Evolutionary conservation across 495 filamentous ascomycete genomes (phyloP).

Genomic region (Talaromyces thailandensis): DNA sequence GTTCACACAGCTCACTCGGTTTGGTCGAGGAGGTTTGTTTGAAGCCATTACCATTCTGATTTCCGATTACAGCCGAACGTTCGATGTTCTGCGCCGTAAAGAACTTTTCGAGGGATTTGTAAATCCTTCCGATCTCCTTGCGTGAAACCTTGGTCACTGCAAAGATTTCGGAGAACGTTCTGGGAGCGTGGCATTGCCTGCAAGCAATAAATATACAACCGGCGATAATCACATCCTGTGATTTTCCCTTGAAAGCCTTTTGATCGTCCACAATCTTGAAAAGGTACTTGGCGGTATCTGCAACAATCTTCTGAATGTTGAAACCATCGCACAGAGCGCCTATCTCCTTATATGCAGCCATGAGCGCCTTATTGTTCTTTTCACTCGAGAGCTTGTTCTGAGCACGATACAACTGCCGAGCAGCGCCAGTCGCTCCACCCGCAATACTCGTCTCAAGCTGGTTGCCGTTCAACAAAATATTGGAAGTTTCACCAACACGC

Average conservation of each 20-base stretch:
- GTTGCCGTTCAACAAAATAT: slow-evolving; percentile 79
- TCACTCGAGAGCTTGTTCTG: slow-evolving; percentile 80
- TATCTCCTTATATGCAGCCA: slow-evolving; percentile 84
- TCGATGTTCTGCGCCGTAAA: slow-evolving; percentile 52
- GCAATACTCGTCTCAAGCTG: slow-evolving; percentile 89
- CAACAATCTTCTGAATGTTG: slow-evolving; percentile 66
- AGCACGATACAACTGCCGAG: slow-evolving; percentile 72
- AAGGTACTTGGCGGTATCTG: slow-evolving; percentile 83
- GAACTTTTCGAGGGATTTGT: slow-evolving; percentile 87
- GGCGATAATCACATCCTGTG: slow-evolving; percentile 85
- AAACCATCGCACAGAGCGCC: slow-evolving; percentile 78
- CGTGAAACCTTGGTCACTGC: slow-evolving; percentile 87
- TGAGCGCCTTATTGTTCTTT: slow-evolving; percentile 71
- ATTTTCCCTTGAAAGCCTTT: slow-evolving; percentile 91
- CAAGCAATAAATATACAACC: slow-evolving; percentile 97
- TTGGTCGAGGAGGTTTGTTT: slow-evolving; percentile 57
- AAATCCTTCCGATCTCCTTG: slow-evolving; percentile 94
- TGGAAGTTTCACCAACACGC: slow-evolving; percentile 89
- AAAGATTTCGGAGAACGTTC: slow-evolving; percentile 90
- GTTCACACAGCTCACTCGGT: slow-evolving; percentile 74
- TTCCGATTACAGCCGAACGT: slow-evolving; percentile 39
- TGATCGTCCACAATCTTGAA: slow-evolving; percentile 90
- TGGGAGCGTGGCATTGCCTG: slow-evolving; percentile 74
- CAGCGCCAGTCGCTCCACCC: slow-evolving; percentile 62
- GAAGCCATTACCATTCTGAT: slow-evolving; percentile 30